Base-by-base conservation (phyloP, 768 basidiomycete species). In the Tubosaeta sp. region DNA sequence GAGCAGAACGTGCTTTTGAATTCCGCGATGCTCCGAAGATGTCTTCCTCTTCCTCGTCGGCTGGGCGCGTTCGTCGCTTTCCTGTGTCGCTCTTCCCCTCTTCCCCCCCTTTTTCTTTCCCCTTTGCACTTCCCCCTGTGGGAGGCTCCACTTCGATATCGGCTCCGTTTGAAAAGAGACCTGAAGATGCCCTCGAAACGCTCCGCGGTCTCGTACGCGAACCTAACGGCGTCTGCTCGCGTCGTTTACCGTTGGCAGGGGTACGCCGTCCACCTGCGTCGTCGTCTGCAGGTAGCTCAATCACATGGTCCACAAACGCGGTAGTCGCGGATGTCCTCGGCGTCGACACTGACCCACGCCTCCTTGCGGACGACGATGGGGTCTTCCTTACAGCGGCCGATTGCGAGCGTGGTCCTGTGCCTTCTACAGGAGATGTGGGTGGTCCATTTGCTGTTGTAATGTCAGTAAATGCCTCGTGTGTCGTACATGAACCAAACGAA, bases 261-360 rank as follows among this genome's bases (percentile, higher is more conserved):
- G 38, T 27, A n/a, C 27, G 29, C n/a, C 25, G 51, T 27, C 46
- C 25, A 10, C 41, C 55, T 16, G 12, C 29, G 7, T 56, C 59
- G 10, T 61, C 53, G 14, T 59, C 65, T 8, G 46, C 10, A 0
- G 59, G 63, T 27, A 66, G 49, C 17, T 63, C 57, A 12, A 67
- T 57, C 16, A 67, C 57, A 8, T 57, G 53, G 26, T 66, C 61
- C 7, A 63, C 33, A 31, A 58, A 65, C 6, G 41, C 41, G 0
- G 58, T 61, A 14, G 14, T 56, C 11, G 52, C 51, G 3, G 54
- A 51, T 3, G 47, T 33, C n/a, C 37, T 11, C 0, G 50, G 33
- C 0, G 55, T 45, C 27, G 48, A 44, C 11, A 44, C 38, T 1
- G 43, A 38, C 41, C 45, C 26, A 19, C 33, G 50, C 25, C 25